Conservation (phyloP, 2,329 filamentous ascomycete species). For the Lojkania enalia region DNA sequence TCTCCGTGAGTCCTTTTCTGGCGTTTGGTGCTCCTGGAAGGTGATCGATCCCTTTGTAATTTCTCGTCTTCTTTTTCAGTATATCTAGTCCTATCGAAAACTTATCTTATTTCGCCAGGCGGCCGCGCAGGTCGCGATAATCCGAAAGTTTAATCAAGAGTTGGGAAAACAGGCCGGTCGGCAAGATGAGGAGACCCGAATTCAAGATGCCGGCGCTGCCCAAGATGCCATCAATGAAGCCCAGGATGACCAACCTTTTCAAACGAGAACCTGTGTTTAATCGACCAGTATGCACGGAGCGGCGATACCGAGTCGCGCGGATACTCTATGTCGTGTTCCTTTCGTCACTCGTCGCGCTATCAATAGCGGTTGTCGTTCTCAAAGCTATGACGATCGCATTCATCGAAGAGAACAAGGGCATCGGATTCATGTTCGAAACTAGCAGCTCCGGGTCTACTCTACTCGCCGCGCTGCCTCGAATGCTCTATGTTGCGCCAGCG, state of each 20-base stretch:
- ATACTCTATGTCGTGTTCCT: constrained; percentile 24
- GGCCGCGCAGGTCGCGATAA: too few relatives aligned
- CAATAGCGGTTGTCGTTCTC: constrained; percentile 27
- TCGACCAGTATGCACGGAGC: constrained; percentile 17
- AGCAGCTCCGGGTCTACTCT: constrained; percentile 14
- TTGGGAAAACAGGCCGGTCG: background rate
- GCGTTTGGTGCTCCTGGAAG: too few relatives aligned
- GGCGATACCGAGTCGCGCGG: constrained; percentile 25
- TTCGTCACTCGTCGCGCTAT: constrained; percentile 21
- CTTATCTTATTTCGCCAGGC: background rate
- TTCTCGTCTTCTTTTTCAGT: too few relatives aligned
- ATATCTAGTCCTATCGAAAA: too few relatives aligned
- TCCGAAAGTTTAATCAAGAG: constrained; percentile 5
- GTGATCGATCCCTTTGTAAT: too few relatives aligned
- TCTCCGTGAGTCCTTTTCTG: too few relatives aligned
- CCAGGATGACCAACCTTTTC: constrained; percentile 11
- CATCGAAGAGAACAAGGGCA: constrained; percentile 36
- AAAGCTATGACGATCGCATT: constrained; percentile 38
- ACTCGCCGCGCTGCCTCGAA: constrained; percentile 35
- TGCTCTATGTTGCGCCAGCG: constrained; percentile 30
- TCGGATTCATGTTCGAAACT: constrained; percentile 34
- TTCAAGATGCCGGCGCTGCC: constrained; percentile 15
- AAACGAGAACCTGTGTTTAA: constrained; percentile 27
- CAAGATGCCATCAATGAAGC: constrained; percentile 17
- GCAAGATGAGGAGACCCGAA: constrained; percentile 15